Base-by-base conservation (phyloP, 371 early-diverging fungal genomes). In the Actinomortierella ambigua region DNA sequence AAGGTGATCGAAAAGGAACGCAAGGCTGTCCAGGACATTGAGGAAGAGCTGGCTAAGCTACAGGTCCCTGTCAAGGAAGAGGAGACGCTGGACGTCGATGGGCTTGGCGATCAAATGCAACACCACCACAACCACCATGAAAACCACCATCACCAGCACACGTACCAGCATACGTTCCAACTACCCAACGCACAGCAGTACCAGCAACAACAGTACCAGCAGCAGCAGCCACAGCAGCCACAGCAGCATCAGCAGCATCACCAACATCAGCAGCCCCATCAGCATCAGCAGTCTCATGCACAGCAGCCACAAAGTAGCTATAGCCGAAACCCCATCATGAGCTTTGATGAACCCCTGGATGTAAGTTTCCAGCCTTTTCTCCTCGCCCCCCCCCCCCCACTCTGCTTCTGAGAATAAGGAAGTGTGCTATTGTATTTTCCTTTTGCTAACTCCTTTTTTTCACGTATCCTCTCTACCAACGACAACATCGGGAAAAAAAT, bases 1-100 rank as follows among this genome's bases (percentile, higher is more conserved):
- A 81, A 80, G 42, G 70, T 85, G 4, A 85, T 90, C 63, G 88
- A 87, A 50, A 75, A 86, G 14, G 88, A 88, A 29, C 77, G 77
- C 27, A 81, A 81, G 34, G 70, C 79, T 0, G 67, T 81, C 41
- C 77, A 76, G n/a, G 81, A 84, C 49, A 81, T 77, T 46, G 73
- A 73, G 0, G 73, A 73, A 11, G 73, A 67, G 20, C 50, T 69
- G 14, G 42, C 62, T 2, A 55, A 57, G 49, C 28, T 53, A 14
- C 34, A 34, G 11, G 11, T 34, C 34, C 34, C 34, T 6, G 62
- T 76, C 40, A 57, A 59, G 44, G 67, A 68, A 17, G 75, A 63
- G 29, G 69, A 61, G 51, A 69, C 57, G 6, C 58, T 75, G 41
- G 63, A 68, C 29, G 48, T 69, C 44, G 68, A 59, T 18, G 59